Evolutionary conservation across 1,284 basidiomycete species (phyloP), one percentile per base, ranked within the genome.

Genomic region (Xerocomus amazonicus): DNA sequence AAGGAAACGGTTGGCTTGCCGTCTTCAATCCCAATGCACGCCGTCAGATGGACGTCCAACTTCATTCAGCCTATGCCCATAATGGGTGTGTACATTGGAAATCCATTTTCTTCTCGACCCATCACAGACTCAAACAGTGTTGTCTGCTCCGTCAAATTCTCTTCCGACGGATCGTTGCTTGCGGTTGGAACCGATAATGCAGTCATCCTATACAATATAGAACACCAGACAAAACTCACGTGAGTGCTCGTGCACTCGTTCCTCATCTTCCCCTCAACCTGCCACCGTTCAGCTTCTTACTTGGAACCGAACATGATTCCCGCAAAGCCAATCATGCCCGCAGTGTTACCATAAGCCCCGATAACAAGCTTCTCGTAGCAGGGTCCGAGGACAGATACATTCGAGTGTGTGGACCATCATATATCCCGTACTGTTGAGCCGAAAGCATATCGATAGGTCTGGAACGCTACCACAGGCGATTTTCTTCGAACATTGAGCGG

Each of bases 21-120:
- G 65, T 71, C 31, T 69, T 69, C 53, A 69, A 72, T 53, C 58
- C 69, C 39, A 56, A 59, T 31, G 67, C 59, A 14, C 64, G 48
- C 6, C 65, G 67, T 50, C 70, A 69, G 53, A 68, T 72, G 70
- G 67, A 71, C 46, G 60, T 70, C 38, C 66, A 66, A 45, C 58
- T 64, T 44, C 47, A 42, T 27, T 47, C 50, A n/a, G 50, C 47
- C 40, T 59, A 60, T 55, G 28, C 53, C 46, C 69, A 68, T 44
- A 48, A 59, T 8, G 59, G 58, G 70, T 72, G 29, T 34, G 69
- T 58, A 38, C 8, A 27, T 39, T 28, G 28, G 27, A 34, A 36
- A 32, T 28, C 9, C 3, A 32, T 49, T 43, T 43, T 36, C 47
- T 36, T 55, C 50, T 13, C 9, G 40, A 17, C 56, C 55, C 47